Evolutionary conservation across 2,329 filamentous ascomycete genomes (phyloP), one percentile per base, ranked within the genome.

Genomic region (Stachybotrys chlorohalonatus): DNA sequence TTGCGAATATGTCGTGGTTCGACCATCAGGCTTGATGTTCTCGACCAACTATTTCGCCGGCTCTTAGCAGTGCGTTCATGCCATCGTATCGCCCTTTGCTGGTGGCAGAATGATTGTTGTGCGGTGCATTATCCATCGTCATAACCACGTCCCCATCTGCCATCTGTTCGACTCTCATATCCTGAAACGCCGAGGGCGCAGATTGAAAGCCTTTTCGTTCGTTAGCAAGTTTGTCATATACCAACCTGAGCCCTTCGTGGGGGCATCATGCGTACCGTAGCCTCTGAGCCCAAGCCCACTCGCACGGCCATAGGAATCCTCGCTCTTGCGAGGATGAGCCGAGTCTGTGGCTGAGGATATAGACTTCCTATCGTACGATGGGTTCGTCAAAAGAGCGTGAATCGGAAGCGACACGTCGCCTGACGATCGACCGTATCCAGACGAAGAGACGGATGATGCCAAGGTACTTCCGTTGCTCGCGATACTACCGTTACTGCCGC

Each of bases 11-110:
- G 24, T 24, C 4, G 24, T 4, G 24, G 24, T 4, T 24, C 24
- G 2, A 24, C 24, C 36, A 42, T 42, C 13, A 42, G 13, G 8
- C 13, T 42, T 16, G 60, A 52, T 60, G 58, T 52, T 73, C 69
- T 47, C 75, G 74, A 55, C 78, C 77, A 46, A 84, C 79, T 57
- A 85, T 80, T 60, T 84, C 81, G 36, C 81, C 80, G 9, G 82
- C 82, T 57, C 73, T 74, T 1, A 85, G 64, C 11, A 85, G 68
- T 7, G 82, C 82, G 56, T 74, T 82, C 68, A 85, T 81, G 2
- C 82, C 81, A 57, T 85, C 81, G 17, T 84, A 66, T 4, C 64
- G 64, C 9, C 55, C 50, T 50, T 62, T 68, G 3, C 52, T 45
- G 6, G 67, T 64, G 6, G 58, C 59, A 24, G 52, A 52, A 15